Evolutionary conservation across 306 rosid species (phyloP).

Genomic region (Castanopsis chinensis): DNA sequence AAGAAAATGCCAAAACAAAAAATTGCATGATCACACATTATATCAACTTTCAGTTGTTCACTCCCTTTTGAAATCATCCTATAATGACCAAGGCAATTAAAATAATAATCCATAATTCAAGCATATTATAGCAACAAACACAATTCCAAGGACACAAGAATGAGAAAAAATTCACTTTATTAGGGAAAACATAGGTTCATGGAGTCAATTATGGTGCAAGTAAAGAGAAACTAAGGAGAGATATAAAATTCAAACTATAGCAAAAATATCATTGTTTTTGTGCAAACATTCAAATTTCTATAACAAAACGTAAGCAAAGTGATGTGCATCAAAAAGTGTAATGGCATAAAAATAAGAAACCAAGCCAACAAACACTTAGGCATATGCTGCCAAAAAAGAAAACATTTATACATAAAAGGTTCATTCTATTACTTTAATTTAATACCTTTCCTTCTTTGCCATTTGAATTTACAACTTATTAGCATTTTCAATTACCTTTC

Average conservation of each 20-base stretch:
- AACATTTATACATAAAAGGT: too few species aligned
- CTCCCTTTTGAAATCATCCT: constrained; percentile 79
- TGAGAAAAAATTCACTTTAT: not conserved
- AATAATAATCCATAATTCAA: not conserved
- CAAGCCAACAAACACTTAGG: too few species aligned
- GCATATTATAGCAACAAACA: not conserved
- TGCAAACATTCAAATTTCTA: too few species aligned
- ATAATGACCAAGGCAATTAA: constrained; percentile 30
- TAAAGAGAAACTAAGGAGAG: not conserved
- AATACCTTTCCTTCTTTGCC: too few species aligned
- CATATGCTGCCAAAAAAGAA: too few species aligned
- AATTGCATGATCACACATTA: constrained; percentile 37
- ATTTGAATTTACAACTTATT: too few species aligned
- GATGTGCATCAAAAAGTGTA: too few species aligned
- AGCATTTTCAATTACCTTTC: too few species aligned
- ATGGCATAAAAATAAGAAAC: too few species aligned
- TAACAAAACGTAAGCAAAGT: too few species aligned
- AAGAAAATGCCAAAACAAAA: constrained; percentile 15
- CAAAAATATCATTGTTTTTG: too few species aligned
- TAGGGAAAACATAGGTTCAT: not conserved
- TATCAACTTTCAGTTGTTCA: constrained; percentile 70
- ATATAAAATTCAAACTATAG: not conserved
- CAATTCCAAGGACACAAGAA: not conserved
- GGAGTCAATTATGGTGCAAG: not conserved
- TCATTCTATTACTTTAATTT: too few species aligned